Base-by-base conservation (phyloP, 257 asterid species). In the Solanum piurae region DNA sequence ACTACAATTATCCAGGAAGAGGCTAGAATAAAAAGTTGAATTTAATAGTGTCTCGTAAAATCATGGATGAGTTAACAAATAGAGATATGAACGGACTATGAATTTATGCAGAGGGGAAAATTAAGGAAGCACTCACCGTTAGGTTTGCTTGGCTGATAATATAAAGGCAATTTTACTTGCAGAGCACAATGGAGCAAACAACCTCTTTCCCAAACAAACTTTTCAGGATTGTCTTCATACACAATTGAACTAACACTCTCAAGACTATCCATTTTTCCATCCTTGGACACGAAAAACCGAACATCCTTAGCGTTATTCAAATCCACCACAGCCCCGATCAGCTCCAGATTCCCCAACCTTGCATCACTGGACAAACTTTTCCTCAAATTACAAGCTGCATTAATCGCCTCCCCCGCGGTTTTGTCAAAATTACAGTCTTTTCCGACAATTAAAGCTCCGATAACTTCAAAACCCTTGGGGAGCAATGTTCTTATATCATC, bases 381-480 rank as follows among this genome's bases (percentile, higher is more conserved):
- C 93, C 98, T 93, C 86, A 97, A 80, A 72, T 66, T 89, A 83
- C 87, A 87, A 86, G 89, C 94, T 5, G 94, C 91, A 72, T 92
- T 92, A 88, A 95, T 87, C 34, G 99, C 98, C 90, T 92, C 89
- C 12, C 87, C 69, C 1, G 91, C 98, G 44, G 88, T 49, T 85
- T 83, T 92, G 58, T 90, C 91, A 9, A 87, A 49, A 88, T 88
- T 91, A 29, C 86, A 31, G 20, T 86, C 94, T 75, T 87, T 87
- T 85, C 85, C 93, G 74, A 90, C 92, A 89, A 95, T 88, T 89
- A 95, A 84, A 31, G 95, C 98, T 88, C 99, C 99, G 25, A 93
- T 90, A 27, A 97, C 94, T 88, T 97, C 96, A 83, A 95, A 93
- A 8, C 98, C 99, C 93, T 93, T 92, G 0, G 96, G 98, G 52